Conservation (phyloP, 225 moss, liverwort and hornwort genomes). For the Antitrichia curtipendula region DNA sequence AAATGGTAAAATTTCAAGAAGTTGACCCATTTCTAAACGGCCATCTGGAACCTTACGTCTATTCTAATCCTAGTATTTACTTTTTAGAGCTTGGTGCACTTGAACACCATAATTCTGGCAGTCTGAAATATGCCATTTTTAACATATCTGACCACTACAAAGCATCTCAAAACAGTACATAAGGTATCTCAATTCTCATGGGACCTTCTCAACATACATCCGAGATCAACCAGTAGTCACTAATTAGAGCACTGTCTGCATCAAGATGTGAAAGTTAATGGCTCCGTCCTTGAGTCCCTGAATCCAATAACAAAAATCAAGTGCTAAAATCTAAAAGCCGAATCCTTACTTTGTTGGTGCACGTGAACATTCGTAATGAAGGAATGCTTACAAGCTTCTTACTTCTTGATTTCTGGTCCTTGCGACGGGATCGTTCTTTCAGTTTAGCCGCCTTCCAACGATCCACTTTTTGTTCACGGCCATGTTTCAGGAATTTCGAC, state of each 20-base stretch:
- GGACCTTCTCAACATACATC: neutral
- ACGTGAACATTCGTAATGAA: neutral
- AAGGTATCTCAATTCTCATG: neutral
- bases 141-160: neutral
- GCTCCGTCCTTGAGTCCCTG: neutral
- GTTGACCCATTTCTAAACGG: neutral
- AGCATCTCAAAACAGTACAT: neutral
- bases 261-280: neutral
- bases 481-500: neutral
- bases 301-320: neutral
- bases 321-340: neutral
- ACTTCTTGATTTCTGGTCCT: conserved; percentile 5
- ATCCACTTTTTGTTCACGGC: conserved; percentile 1
- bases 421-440: neutral
- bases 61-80: neutral
- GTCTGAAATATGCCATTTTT: neutral
- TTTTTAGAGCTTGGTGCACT: neutral
- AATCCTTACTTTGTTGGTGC: neutral
- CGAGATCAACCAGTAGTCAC: neutral
- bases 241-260: neutral
- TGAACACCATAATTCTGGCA: neutral
- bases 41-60: neutral
- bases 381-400: conserved; percentile 1
- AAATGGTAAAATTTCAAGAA: neutral
- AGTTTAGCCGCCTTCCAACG: conserved; percentile 12